Evolutionary conservation across 257 asterid genomes (phyloP).

Genomic region (Paraleonurus japonicus): DNA sequence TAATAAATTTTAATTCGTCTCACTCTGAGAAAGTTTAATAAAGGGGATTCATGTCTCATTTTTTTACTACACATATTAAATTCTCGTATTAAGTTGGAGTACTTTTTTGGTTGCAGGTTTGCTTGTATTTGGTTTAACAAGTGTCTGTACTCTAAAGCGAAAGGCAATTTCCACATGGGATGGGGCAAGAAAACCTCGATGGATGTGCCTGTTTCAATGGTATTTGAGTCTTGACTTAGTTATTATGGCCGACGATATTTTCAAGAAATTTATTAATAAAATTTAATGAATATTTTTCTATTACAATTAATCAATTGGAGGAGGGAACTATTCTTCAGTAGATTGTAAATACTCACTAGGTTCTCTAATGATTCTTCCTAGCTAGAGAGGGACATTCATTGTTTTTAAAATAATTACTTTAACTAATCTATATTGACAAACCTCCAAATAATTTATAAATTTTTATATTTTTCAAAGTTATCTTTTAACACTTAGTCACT

Average conservation of each 20-base stretch:
- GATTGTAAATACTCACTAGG: not conserved
- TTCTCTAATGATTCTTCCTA: not conserved
- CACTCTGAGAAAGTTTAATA: not conserved
- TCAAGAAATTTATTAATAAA: slow-evolving; percentile 2
- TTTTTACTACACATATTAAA: not conserved
- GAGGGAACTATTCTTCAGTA: too few species aligned
- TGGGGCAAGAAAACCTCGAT: slow-evolving; percentile 23
- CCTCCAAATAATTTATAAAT: too few species aligned
- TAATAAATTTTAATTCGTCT: too few species aligned
- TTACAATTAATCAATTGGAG: too few species aligned
- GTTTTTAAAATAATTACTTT: not conserved
- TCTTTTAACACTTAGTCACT: too few species aligned
- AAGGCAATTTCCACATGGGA: slow-evolving; percentile 39
- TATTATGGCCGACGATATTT: slow-evolving; percentile 39
- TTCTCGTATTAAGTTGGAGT: not conserved
- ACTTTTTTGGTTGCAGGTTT: not conserved
- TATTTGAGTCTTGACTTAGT: slow-evolving; percentile 32
- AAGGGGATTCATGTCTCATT: not conserved
- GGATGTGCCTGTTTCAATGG: slow-evolving; percentile 23
- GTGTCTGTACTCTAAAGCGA: not conserved
- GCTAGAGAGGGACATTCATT: not conserved
- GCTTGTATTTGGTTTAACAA: not conserved
- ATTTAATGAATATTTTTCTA: not conserved
- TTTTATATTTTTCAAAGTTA: too few species aligned
- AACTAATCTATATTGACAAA: not conserved